Evolutionary conservation across 345 rosid genomes (phyloP), one percentile per base, ranked within the genome.

Genomic region (Cardiospermum halicacabum): DNA sequence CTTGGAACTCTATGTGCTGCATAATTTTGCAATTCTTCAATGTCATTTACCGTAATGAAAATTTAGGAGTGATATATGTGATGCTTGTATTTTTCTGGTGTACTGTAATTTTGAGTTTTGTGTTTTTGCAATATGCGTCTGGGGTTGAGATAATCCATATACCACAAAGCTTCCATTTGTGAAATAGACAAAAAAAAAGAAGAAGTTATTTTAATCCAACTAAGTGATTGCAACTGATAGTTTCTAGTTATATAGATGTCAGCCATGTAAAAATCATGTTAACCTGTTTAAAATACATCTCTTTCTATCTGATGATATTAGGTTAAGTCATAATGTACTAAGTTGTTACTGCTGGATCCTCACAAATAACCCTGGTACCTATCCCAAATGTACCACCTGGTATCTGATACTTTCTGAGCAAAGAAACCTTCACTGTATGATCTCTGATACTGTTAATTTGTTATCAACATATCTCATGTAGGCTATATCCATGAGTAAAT

Each of bases 181-280:
- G 21, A 13, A 49, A 30, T 61, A 40, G 50, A 28, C 16, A 11
- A 11, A 27, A 18, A n/a, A 43, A 28, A 61, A 28, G 32, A n/a
- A 43, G 19, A 61, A 28, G 32, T 60, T 5, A 15, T 6, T 45
- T 19, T n/a, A n/a, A 60, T 45, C 51, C 39, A 45, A 7, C 31
- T 47, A 18, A 27, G 16, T 11, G 55, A 30, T 34, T 28, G 49
- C 55, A 61, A 61, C 54, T 61, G 42, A 61, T 47, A 28, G 27
- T 30, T 18, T 47, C 54, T 36, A n/a, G 54, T 59, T 11, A 11
- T 22, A n/a, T 45, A 25, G 45, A n/a, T 47, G 24, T 47, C 51
- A 3, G 16, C n/a, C 32, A 25, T 42, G 34, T 11, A 13, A 58
- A 58, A 5, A 1, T 22, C 62, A 11, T 11, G 40, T 37, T 37